Percentiles rank a stretch among this genome's conserved stretches.
These are phyloP conservation scores for Zhuliangozyma parablackwelliae DNA, from an alignment of 1,139 yeast species.

Conservation along the genomic window DNA sequence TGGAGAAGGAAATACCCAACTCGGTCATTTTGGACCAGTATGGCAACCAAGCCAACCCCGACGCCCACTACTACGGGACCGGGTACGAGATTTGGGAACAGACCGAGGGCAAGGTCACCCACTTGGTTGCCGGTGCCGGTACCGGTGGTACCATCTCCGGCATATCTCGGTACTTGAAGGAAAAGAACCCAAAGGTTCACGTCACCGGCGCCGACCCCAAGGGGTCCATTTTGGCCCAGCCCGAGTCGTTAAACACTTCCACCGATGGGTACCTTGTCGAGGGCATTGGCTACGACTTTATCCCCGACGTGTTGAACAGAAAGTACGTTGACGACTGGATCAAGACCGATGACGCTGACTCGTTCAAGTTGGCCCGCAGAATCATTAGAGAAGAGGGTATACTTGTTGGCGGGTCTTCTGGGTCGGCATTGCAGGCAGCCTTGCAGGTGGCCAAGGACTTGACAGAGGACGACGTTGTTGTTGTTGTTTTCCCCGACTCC, in stretches of 20 bases:
- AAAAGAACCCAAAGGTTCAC: conserved; percentile 56
- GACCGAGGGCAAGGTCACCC: conserved; percentile 66
- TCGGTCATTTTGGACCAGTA: conserved; percentile 85
- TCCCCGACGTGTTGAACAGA: conserved; percentile 78
- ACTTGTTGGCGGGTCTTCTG: conserved; percentile 85
- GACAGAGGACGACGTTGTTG: conserved; percentile 71
- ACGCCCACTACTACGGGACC: conserved; percentile 81
- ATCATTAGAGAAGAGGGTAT: conserved; percentile 84
- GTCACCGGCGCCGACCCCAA: conserved; percentile 83
- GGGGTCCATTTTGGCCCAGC: conserved; percentile 82
- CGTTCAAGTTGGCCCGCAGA: conserved; percentile 78
- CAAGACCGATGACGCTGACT: conserved; percentile 80
- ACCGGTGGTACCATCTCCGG: conserved; percentile 85
- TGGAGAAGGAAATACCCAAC: conserved; percentile 82
- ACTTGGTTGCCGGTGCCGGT: conserved; percentile 87
- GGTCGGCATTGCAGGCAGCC: conserved; percentile 81
- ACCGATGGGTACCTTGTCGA: conserved; percentile 72
- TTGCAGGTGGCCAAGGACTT: conserved; percentile 65
- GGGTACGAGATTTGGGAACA: conserved; percentile 87
- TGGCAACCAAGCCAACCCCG: conserved; percentile 72
- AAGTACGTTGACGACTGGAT: conserved; percentile 70
- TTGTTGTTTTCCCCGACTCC: conserved; percentile 83
- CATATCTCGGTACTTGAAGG: conserved; percentile 72
- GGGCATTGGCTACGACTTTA: conserved; percentile 88
- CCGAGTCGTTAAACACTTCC: conserved; percentile 65